These are phyloP conservation scores for Talaromyces borbonicus DNA, from an alignment of 495 filamentous ascomycete species.

Conservation along the genomic window DNA sequence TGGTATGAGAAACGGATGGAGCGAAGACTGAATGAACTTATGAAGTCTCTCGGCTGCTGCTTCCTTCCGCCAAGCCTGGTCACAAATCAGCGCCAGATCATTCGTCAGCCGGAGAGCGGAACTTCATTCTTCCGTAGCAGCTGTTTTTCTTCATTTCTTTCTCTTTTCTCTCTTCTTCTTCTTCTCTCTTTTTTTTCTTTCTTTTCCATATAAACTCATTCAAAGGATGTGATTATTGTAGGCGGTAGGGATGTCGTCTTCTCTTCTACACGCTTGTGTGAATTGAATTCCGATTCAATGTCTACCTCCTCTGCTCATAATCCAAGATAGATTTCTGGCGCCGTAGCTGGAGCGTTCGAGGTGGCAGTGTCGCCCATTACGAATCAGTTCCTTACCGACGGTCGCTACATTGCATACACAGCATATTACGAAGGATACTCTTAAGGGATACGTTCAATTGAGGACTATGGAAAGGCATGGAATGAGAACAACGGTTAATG, in stretches of 20 bases:
- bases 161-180: slow-evolving; percentile 9
- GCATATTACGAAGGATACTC: no score
- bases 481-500: not conserved
- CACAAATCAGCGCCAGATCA: slow-evolving; percentile 6
- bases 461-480: slow-evolving; percentile 2
- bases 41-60: no score
- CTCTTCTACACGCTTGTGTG: slow-evolving; percentile 4
- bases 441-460: slow-evolving; percentile 9
- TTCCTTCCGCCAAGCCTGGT: slow-evolving; percentile 11
- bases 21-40: no score
- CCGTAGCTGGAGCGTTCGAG: slow-evolving; percentile 61
- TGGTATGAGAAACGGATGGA: no score
- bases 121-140: slow-evolving; percentile 8
- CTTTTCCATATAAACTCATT: slow-evolving; percentile 44
- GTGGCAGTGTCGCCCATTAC: slow-evolving; percentile 36
- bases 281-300: slow-evolving; percentile 24
- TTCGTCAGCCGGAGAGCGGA: slow-evolving; percentile 1
- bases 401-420: slow-evolving; percentile 51
- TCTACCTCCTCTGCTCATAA: slow-evolving; percentile 54
- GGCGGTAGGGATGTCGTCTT: slow-evolving; percentile 41
- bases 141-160: slow-evolving; percentile 16
- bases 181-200: slow-evolving; percentile 25
- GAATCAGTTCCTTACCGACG: slow-evolving; percentile 54
- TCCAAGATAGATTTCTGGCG: slow-evolving; percentile 47
- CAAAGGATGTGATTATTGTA: slow-evolving; percentile 79